phyloP scores from a whole-genome alignment of 805 yeast genomes.

The Sugiyamaella valdiviana region DNA sequence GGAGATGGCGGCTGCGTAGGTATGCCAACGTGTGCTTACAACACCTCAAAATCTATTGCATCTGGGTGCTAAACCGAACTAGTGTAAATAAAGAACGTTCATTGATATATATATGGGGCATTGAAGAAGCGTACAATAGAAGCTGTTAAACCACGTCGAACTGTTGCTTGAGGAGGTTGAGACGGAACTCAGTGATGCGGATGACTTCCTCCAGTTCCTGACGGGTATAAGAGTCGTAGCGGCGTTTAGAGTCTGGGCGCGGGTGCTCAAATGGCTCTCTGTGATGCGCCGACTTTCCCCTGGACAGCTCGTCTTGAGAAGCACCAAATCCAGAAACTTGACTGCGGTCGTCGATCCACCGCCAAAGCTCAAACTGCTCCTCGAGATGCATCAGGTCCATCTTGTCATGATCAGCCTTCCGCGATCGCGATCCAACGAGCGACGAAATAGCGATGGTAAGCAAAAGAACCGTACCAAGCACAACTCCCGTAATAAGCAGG shows the following conservation, averaged over 20 bases:
- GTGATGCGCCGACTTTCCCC: background rate
- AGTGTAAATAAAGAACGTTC: no score
- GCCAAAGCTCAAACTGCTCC: constrained; percentile 62
- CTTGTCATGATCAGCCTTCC: constrained; percentile 6
- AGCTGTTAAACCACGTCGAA: constrained; percentile 7
- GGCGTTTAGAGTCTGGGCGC: background rate
- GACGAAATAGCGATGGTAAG: background rate
- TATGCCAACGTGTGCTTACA: no score
- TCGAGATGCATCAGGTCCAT: constrained; percentile 30
- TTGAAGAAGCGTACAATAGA: background rate
- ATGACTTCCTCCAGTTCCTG: constrained; percentile 47
- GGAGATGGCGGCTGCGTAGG: no score
- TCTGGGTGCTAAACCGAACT: no score
- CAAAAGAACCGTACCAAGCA: background rate
- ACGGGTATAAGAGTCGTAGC: constrained; percentile 25
- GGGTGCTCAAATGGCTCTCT: background rate
- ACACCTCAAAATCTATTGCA: no score
- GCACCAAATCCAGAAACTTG: constrained; percentile 14
- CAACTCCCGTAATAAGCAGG: constrained; percentile 6
- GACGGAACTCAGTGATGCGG: constrained; percentile 38
- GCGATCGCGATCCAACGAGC: background rate
- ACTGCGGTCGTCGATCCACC: constrained; percentile 53
- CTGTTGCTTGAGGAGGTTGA: constrained; percentile 32
- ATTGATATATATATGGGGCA: no score
- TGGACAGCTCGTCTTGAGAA: constrained; percentile 20